phyloP scores from a whole-genome alignment of 495 filamentous ascomycete genomes.

The Aspergillus sparsus region DNA sequence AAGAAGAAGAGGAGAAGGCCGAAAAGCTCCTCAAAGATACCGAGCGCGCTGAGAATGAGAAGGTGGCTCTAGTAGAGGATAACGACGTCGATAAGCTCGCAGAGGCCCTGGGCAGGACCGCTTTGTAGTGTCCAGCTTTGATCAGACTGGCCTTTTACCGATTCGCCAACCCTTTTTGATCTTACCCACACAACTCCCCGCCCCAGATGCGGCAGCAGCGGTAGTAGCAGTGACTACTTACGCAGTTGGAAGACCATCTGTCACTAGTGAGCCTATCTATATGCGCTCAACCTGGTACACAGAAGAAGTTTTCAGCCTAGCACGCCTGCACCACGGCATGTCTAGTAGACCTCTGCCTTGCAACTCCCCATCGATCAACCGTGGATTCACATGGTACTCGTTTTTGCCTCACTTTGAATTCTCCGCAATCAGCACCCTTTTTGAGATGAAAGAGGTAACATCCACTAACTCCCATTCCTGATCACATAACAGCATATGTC shows the following conservation, averaged over 20 bases:
- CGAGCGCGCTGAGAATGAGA: constrained; percentile 71
- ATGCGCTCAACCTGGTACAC: neutral
- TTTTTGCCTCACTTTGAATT: constrained; percentile 4
- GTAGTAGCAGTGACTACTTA: neutral
- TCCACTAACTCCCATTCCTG: neutral
- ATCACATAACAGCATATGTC: no score
- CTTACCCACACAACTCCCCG: neutral
- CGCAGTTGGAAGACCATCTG: neutral
- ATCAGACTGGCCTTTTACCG: neutral
- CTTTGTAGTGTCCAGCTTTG: constrained; percentile 13
- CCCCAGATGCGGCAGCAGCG: neutral
- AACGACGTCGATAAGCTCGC: constrained; percentile 79
- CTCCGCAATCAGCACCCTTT: neutral
- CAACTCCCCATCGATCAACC: neutral
- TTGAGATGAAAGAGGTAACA: neutral
- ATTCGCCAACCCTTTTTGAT: neutral
- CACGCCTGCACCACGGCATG: neutral
- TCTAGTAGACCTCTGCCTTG: neutral
- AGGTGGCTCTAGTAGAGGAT: constrained; percentile 71
- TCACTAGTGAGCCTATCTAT: neutral
- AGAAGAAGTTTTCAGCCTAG: neutral
- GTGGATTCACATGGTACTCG: neutral
- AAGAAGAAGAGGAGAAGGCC: constrained; percentile 64
- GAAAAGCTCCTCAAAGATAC: constrained; percentile 64
- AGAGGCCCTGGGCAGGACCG: constrained; percentile 68